Base-by-base conservation (phyloP, 306 rosid genomes). In the Inga laurina region DNA sequence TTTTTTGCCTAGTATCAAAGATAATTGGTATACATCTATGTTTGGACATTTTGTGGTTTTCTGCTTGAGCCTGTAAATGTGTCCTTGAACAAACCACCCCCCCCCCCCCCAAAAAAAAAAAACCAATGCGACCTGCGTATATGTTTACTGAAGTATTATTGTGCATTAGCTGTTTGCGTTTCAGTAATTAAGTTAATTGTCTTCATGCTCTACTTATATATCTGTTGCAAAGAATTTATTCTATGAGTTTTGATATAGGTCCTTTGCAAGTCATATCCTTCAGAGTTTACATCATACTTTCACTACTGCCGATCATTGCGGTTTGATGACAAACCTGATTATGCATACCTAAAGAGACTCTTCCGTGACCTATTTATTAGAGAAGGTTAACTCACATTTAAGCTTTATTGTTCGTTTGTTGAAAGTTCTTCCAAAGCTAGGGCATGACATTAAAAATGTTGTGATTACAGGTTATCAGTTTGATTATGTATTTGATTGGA, bases 401-500 rank as follows among this genome's bases (percentile, higher is more conserved):
- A 34, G 67, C 73, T 35, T 62, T 52, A 49, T 78, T 68, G 22
- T 79, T 82, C 57, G 61, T 35, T 15, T 2, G 79, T 39, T 79
- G 72, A 71, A 72, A 77, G 49, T 72, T 62, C 27, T 78, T 82
- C 21, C 4, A 30, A 82, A 67, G 82, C 71, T 82, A 72, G 72
- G 27, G 7, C 27, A 18, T 57, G 78, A 39, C 15, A 24, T 71
- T 18, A 45, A 43, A 83, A 67, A 45, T 71, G 65, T 78, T 75
- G 22, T 75, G 44, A 85, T 88, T 43, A 77, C 95, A 96, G 99
- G 98, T 22, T 93, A 91, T 85, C 99, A 96, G 81, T 96, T 94
- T 91, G 99, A 96, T 88, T 96, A 96, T 83, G 94, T 93, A 74
- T 96, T 93, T 87, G 99, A 96, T 83, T 96, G 99, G 99, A 96